Evolutionary conservation across 2,329 filamentous ascomycete genomes (phyloP), one percentile per base, ranked within the genome.

Genomic region (Phaeosphaeriaceae sp.): DNA sequence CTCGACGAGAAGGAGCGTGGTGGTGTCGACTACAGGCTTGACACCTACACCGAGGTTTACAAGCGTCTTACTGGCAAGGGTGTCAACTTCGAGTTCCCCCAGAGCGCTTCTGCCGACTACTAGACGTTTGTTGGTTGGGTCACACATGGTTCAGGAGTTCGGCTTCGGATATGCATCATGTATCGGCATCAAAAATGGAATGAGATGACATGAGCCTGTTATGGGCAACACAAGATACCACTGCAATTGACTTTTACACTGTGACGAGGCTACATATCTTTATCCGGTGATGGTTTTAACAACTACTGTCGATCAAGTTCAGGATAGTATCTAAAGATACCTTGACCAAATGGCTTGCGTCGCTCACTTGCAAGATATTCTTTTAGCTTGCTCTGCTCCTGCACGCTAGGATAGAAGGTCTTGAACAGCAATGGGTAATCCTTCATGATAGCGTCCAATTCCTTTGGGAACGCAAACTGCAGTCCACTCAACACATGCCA

Each of bases 1-100:
- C 87, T 99, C 56, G 94, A 99, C 81, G 94, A 97, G 90, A 99
- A 99, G 91, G 94, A 99, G 90, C 90, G 92, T 74, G 93, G 92
- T 75, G 92, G 92, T 79, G 93, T 99, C 72, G 94, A 99, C 86
- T 97, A 97, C 89, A 87, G 94, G 79, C 90, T 99, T 72, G 94
- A 99, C 82, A 97, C 93, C 78, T 99, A 99, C 87, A 90, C 91
- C 65, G 94, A 99, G 87, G 94, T 99, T 77, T 99, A 99, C 90
- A 91, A 92, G 81, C 88, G 91, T 75, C 84, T 99, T 76, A 99
- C 94, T 60, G 94, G 94, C 81, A 94, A 95, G 82, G 87, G 87
- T 77, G 94, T 97, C 77, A 87, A 87, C 81, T 99, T 99, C 77
- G 94, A 99, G 87, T 99, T 99, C 87, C 94, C 94, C 73, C 89